Conservation (phyloP, 2,329 filamentous ascomycete genomes). For the Phaeosphaeria sp. region DNA sequence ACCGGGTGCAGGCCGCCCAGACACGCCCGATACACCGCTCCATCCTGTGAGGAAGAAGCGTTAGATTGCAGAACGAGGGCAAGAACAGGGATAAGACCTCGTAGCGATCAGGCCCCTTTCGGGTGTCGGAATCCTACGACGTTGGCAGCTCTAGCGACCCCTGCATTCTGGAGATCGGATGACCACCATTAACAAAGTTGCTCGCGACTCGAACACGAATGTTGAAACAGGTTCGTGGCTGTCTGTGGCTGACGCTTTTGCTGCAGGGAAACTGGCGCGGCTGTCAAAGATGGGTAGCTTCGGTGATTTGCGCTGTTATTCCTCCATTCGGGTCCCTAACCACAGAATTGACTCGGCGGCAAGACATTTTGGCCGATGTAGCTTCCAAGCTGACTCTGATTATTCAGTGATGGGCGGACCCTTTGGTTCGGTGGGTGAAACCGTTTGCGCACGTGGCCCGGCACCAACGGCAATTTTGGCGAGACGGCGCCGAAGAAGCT, state of each 20-base stretch:
- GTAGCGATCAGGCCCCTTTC: background rate
- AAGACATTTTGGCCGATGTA: background rate
- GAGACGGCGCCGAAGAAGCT: background rate
- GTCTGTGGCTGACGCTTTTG: background rate
- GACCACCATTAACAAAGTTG: background rate
- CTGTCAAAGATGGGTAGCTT: background rate
- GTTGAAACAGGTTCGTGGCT: background rate
- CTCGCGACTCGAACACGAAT: background rate
- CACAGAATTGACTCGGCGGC: background rate
- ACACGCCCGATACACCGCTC: background rate
- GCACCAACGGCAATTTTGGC: background rate
- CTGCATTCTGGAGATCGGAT: background rate
- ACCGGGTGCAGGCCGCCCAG: background rate
- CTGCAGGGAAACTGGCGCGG: background rate
- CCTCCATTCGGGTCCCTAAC: background rate
- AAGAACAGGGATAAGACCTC: background rate
- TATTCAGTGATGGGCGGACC: background rate
- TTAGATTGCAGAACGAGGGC: conserved; percentile 1
- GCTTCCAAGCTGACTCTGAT: background rate
- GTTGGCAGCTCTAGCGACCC: background rate
- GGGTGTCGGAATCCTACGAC: background rate
- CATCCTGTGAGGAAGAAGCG: background rate
- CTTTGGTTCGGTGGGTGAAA: background rate
- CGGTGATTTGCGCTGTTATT: background rate
- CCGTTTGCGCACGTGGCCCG: background rate